Percentiles rank a stretch among this genome's conserved stretches.
These are phyloP conservation scores for Aspergillus ibericus DNA, from an alignment of 2,329 filamentous ascomycete species.

Conservation along the genomic window DNA sequence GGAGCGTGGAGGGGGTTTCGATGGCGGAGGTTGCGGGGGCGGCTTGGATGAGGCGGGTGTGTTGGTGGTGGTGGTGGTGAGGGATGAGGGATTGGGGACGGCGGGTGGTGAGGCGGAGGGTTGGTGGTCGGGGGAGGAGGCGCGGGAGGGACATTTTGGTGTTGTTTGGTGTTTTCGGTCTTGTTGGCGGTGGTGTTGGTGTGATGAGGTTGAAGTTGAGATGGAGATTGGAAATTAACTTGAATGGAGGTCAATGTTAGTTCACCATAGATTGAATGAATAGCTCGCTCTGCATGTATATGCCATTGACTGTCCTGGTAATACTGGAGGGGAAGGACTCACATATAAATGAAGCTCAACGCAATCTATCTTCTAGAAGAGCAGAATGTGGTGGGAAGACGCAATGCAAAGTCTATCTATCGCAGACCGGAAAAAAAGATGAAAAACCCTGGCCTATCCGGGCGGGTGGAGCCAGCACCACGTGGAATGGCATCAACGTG, in stretches of 20 bases:
- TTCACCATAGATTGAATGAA: no score
- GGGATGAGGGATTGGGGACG: conserved; percentile 3
- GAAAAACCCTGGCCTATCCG: conserved; percentile 11
- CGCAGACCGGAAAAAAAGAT: conserved; percentile 5
- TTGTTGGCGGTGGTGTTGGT: neutral
- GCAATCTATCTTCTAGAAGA: no score
- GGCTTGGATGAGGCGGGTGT: conserved; percentile 7
- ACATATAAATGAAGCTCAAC: no score
- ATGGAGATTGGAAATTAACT: neutral
- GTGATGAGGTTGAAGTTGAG: neutral
- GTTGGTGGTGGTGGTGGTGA: neutral
- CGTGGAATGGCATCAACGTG: conserved; percentile 1
- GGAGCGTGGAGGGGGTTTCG: conserved; percentile 3
- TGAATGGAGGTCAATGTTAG: no score
- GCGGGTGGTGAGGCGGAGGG: conserved; percentile 6
- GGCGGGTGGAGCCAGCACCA: conserved; percentile 10
- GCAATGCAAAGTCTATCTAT: neutral
- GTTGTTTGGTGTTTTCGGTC: neutral
- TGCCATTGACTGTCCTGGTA: no score
- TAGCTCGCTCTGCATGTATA: no score
- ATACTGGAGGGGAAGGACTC: no score
- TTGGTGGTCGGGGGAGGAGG: conserved; percentile 7
- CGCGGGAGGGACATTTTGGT: conserved; percentile 6
- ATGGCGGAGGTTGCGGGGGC: neutral
- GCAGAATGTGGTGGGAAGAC: neutral